Evolutionary conservation across 768 basidiomycete genomes (phyloP), one percentile per base, ranked within the genome.

Genomic region (Amanita subjunquillea): DNA sequence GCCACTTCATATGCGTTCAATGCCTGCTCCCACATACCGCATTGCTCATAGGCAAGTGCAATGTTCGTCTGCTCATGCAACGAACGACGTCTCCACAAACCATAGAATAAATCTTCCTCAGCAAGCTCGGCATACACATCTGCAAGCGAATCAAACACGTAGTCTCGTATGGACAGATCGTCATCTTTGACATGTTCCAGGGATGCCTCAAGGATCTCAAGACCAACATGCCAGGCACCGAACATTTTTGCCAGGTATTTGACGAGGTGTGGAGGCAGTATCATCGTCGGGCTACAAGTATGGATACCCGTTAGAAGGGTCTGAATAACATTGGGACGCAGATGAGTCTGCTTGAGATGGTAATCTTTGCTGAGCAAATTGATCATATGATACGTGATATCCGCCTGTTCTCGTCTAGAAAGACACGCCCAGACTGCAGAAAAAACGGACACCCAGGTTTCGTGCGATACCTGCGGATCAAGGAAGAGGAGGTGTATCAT

Each of bases 71-170:
- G 96, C 3, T 76, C 66, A 58, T 91, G 88, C n/a, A 91, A 76
- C 43, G 83, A 85, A 8, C 96, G 88, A 43, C 87, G 81, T 29
- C 96, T 79, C 89, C 95, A 98, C 15, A 96, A 70, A 0, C 96
- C 96, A 63, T 99, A 94, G 65, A 97, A 96, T 69, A 96, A 78
- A 64, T 99, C 96, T 56, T 97, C 95, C 69, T 99, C 96, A 2
- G 83, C 84, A 41, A 99, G 69, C 63, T 99, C 96, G 0, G 95
- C 91, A 59, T 97, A 99, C 5, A 97, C 75, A 62, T 98, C 96
- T 13, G 91, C 87, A 29, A 99, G 74, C 1, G 96, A 90, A 64
- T 96, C 94, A 53, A 82, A 83, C 42, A 91, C 83, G 42, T 82
- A 85, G 48, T 97, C 93, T 12, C 85, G 83, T 13, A 92, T 72